phyloP scores from a whole-genome alignment of 2,329 filamentous ascomycete genomes.

The Microascus cirrosus region DNA sequence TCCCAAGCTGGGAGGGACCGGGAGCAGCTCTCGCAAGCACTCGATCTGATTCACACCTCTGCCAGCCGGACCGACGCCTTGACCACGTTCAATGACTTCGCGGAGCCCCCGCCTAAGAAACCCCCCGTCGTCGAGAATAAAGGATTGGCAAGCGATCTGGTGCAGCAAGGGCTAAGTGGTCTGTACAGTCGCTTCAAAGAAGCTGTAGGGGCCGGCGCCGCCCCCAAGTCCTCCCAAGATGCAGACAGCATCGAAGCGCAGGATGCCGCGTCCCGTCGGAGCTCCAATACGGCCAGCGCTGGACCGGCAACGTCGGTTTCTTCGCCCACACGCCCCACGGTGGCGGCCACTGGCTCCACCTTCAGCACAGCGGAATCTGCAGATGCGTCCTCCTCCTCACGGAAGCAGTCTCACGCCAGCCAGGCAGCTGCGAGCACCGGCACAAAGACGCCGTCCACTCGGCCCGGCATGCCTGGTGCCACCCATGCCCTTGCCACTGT shows the following conservation, averaged over 20 bases:
- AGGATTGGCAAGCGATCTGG: slow-evolving; percentile 57
- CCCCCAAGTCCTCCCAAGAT: slow-evolving; percentile 21
- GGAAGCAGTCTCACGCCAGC: neutral
- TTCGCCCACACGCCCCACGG: slow-evolving; percentile 29
- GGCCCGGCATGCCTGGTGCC: slow-evolving; percentile 1
- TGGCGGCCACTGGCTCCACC: slow-evolving; percentile 13
- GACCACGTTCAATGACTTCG: slow-evolving; percentile 92
- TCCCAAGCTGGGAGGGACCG: slow-evolving; percentile 45
- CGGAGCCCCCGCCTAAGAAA: slow-evolving; percentile 53
- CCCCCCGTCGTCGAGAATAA: slow-evolving; percentile 54
- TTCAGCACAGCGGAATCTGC: neutral
- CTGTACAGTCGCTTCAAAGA: slow-evolving; percentile 78
- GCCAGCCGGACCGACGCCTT: slow-evolving; percentile 77
- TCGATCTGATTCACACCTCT: slow-evolving; percentile 80
- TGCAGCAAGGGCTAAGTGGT: slow-evolving; percentile 79
- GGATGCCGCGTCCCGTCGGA: slow-evolving; percentile 29
- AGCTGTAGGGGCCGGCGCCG: slow-evolving; percentile 61
- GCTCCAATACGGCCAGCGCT: slow-evolving; percentile 25
- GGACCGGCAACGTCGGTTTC: slow-evolving; percentile 28
- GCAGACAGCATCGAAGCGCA: slow-evolving; percentile 31
- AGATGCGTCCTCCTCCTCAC: neutral
- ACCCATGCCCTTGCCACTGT: slow-evolving; percentile 1
- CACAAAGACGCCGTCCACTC: neutral
- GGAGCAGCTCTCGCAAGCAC: slow-evolving; percentile 62
- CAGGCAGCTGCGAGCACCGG: neutral